Conservation (phyloP, 78 protist genomes). For the Dictyostelium citrinum region DNA sequence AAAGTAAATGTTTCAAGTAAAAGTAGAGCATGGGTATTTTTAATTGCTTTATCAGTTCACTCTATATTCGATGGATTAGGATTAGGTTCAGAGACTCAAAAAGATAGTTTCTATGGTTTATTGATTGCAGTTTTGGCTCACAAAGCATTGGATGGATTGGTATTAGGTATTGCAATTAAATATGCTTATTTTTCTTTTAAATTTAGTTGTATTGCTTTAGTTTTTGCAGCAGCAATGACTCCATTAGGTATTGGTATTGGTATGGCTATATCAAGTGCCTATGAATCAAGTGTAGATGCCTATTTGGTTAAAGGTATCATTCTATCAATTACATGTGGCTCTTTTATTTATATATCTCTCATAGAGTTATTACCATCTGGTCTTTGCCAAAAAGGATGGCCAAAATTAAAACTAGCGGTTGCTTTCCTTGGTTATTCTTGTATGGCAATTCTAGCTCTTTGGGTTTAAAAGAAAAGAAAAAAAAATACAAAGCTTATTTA, state of each 20-base stretch:
- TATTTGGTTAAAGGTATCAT: slow-evolving; percentile 27
- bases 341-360: slow-evolving; percentile 47
- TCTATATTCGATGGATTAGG: slow-evolving; percentile 67
- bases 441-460: slow-evolving; percentile 40
- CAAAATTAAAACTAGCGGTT: not conserved
- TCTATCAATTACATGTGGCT: slow-evolving; percentile 34
- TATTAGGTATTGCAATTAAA: slow-evolving; percentile 43
- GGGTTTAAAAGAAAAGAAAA: slow-evolving; percentile 14
- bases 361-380: slow-evolving; percentile 69
- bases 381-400: slow-evolving; percentile 43
- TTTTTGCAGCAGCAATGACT: slow-evolving; percentile 64
- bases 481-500: too few relatives aligned
- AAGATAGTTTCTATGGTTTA: slow-evolving; percentile 41
- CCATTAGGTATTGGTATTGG: slow-evolving; percentile 73
- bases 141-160: slow-evolving; percentile 42
- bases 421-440: slow-evolving; percentile 34
- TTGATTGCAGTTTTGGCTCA: slow-evolving; percentile 64
- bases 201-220: not conserved
- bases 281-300: not conserved
- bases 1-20: not conserved
- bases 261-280: slow-evolving; percentile 31
- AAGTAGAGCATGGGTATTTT: slow-evolving; percentile 25
- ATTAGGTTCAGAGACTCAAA: slow-evolving; percentile 37
- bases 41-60: slow-evolving; percentile 34
- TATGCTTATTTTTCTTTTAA: slow-evolving; percentile 17